phyloP scores from a whole-genome alignment of 768 basidiomycete genomes.

The Melanogaster broomeanus region DNA sequence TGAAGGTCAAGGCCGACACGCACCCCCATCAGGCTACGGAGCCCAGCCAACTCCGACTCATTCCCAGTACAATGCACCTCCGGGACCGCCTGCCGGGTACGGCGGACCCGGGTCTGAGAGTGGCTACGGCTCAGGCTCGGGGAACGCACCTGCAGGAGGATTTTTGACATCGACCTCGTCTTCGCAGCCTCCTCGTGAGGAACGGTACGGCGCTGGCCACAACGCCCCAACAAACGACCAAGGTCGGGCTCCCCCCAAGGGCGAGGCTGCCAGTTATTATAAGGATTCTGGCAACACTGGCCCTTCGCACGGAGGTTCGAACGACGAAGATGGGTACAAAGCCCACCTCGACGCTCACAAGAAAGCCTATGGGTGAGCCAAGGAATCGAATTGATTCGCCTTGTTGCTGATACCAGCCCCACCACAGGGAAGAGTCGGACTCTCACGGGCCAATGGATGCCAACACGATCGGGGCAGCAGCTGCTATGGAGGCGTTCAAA shows the following conservation, averaged over 20 bases:
- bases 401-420: neutral
- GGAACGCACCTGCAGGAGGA: constrained; percentile 17
- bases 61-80: neutral
- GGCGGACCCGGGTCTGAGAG: neutral
- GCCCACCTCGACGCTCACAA: constrained; percentile 27
- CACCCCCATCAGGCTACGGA: constrained; percentile 1
- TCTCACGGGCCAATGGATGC: constrained; percentile 26
- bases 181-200: neutral
- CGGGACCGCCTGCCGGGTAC: neutral
- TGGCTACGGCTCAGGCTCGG: constrained; percentile 4
- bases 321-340: constrained; percentile 15
- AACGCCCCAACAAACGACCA: neutral
- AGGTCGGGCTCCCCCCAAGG: constrained; percentile 7
- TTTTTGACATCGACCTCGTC: constrained; percentile 11
- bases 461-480: constrained; percentile 28
- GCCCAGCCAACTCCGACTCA: neutral
- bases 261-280: constrained; percentile 22
- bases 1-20: constrained; percentile 8
- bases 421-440: constrained; percentile 12
- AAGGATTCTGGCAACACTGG: constrained; percentile 12
- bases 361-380: constrained; percentile 33
- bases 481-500: constrained; percentile 33
- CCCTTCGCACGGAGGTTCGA: neutral
- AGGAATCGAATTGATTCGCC: neutral
- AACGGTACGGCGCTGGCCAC: constrained; percentile 6